phyloP scores from a whole-genome alignment of 495 filamentous ascomycete genomes.

The Amniculicola lignicola region DNA sequence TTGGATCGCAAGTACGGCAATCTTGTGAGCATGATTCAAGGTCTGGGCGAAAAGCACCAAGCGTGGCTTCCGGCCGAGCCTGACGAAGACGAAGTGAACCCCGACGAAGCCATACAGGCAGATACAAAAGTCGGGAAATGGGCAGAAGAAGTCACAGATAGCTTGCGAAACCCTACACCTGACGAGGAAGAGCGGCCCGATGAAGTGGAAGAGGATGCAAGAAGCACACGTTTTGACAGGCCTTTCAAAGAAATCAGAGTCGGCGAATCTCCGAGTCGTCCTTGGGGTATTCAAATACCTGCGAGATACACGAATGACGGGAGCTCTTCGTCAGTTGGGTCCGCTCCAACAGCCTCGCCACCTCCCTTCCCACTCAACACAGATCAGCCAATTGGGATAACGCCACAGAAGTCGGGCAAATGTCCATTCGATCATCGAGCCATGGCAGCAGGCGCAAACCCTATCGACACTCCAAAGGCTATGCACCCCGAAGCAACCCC shows the following conservation, averaged over 20 bases:
- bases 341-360: constrained; percentile 35
- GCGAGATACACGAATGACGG: constrained; percentile 46
- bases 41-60: constrained; percentile 77
- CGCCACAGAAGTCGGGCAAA: constrained; percentile 9
- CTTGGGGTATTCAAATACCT: constrained; percentile 85
- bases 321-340: constrained; percentile 29
- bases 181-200: constrained; percentile 26
- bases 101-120: constrained; percentile 43
- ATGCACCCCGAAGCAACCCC: neutral
- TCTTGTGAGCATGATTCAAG: constrained; percentile 85
- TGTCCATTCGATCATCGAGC: constrained; percentile 29
- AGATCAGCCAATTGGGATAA: constrained; percentile 7
- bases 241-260: constrained; percentile 77
- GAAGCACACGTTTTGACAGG: constrained; percentile 69
- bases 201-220: constrained; percentile 42
- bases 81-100: constrained; percentile 47
- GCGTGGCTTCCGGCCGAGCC: constrained; percentile 67
- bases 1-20: constrained; percentile 89
- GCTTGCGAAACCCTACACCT: constrained; percentile 40
- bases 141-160: constrained; percentile 64
- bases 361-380: constrained; percentile 8
- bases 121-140: constrained; percentile 71
- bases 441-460: neutral
- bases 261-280: constrained; percentile 83
- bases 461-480: neutral